A percentile compares a stretch with the other conserved stretches of the same genome.
Evolutionary conservation across 2,329 filamentous ascomycete genomes (phyloP).

Genomic region (Myriosclerotinia curreyana): DNA sequence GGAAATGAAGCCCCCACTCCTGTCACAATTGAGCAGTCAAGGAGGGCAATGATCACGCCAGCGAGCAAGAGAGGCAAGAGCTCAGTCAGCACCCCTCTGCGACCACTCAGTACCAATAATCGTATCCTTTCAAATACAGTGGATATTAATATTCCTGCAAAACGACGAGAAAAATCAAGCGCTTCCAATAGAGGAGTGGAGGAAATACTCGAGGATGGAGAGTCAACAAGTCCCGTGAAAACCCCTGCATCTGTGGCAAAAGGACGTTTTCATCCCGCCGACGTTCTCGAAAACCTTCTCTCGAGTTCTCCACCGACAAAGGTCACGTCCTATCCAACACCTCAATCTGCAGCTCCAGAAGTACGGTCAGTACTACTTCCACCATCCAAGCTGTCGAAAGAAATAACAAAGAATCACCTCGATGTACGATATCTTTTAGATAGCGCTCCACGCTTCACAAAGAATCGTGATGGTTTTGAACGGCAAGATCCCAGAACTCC

Average conservation of each 20-base stretch:
- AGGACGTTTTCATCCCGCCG: not conserved
- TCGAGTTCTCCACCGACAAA: slow-evolving; percentile 12
- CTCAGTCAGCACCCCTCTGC: slow-evolving; percentile 27
- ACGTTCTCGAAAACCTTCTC: slow-evolving; percentile 28
- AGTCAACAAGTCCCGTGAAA: not conserved
- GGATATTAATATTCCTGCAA: slow-evolving; percentile 24
- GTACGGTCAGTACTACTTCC: not conserved
- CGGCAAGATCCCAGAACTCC: not conserved
- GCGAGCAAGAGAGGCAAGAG: slow-evolving; percentile 10
- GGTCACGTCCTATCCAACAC: not conserved
- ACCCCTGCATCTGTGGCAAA: not conserved
- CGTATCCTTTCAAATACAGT: slow-evolving; percentile 33
- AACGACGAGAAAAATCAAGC: slow-evolving; percentile 24
- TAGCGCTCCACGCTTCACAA: not conserved
- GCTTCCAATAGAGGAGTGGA: slow-evolving; percentile 25
- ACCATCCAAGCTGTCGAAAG: slow-evolving; percentile 2
- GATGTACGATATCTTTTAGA: not conserved
- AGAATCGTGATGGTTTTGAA: not conserved
- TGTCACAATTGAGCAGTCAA: not conserved
- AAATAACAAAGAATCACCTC: not conserved
- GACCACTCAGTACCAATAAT: slow-evolving; percentile 34
- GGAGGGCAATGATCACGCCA: slow-evolving; percentile 20
- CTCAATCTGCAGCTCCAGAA: slow-evolving; percentile 7
- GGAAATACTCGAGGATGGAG: slow-evolving; percentile 33
- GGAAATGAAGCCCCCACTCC: not conserved